Evolutionary conservation across 441 rosid species (phyloP).

Genomic region (Arabidopsis hybrid): DNA sequence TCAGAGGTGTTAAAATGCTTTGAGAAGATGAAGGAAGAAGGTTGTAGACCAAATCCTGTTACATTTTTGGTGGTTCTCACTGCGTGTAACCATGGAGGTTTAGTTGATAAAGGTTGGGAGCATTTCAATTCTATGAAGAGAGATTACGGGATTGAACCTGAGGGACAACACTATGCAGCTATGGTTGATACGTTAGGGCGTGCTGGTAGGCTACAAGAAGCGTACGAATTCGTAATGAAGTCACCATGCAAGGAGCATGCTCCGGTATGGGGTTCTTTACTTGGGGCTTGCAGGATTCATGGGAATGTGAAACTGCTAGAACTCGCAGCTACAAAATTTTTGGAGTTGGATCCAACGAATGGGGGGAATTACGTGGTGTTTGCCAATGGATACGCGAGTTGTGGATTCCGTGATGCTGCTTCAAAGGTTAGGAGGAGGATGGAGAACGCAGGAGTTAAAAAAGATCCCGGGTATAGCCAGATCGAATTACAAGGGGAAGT

Average conservation of each 20-base stretch:
- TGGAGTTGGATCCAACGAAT: slow-evolving; percentile 67
- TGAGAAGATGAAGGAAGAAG: slow-evolving; percentile 65
- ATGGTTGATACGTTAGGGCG: slow-evolving; percentile 85
- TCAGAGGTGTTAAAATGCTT: slow-evolving; percentile 70
- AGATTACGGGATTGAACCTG: slow-evolving; percentile 67
- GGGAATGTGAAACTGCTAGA: slow-evolving; percentile 64
- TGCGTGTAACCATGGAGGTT: slow-evolving; percentile 87
- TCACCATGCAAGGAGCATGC: slow-evolving; percentile 72
- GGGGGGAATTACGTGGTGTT: slow-evolving; percentile 76
- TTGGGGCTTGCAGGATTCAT: slow-evolving; percentile 74
- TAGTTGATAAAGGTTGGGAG: slow-evolving; percentile 64
- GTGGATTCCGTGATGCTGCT: slow-evolving; percentile 72
- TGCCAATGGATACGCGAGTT: slow-evolving; percentile 71
- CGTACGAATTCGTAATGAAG: slow-evolving; percentile 63
- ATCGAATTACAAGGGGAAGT: slow-evolving; percentile 71
- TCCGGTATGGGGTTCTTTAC: slow-evolving; percentile 80
- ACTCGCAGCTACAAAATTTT: slow-evolving; percentile 61
- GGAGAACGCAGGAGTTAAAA: slow-evolving; percentile 61
- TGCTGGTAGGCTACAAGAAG: slow-evolving; percentile 76
- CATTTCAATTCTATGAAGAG: slow-evolving; percentile 65
- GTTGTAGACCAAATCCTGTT: slow-evolving; percentile 70
- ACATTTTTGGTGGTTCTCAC: slow-evolving; percentile 81
- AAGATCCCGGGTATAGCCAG: slow-evolving; percentile 78
- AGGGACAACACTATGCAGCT: slow-evolving; percentile 75
- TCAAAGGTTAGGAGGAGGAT: slow-evolving; percentile 65